These are phyloP conservation scores for Russula emetica DNA, from an alignment of 768 basidiomycete species.

Conservation along the genomic window DNA sequence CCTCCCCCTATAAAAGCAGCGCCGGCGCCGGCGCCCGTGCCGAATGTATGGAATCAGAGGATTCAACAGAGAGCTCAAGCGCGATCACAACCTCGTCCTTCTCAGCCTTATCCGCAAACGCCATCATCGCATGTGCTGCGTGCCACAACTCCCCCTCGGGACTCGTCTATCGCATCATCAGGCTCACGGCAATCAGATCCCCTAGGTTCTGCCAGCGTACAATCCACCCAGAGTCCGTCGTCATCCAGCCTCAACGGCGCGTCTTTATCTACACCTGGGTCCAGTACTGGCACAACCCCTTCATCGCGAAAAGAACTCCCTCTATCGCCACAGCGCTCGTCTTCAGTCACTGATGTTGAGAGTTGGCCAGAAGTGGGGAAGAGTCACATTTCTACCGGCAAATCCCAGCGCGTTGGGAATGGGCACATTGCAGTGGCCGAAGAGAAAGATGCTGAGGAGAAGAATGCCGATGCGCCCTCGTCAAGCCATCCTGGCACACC, in stretches of 20 bases:
- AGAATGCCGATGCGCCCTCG: conserved; percentile 27
- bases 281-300: conserved; percentile 39
- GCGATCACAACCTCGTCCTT: conserved; percentile 30
- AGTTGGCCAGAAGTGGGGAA: conserved; percentile 48
- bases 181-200: conserved; percentile 13
- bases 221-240: conserved; percentile 16
- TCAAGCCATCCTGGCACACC: conserved; percentile 34
- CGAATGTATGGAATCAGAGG: conserved; percentile 44
- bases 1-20: conserved; percentile 22
- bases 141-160: conserved; percentile 8
- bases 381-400: conserved; percentile 18
- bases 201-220: not conserved
- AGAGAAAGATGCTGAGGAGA: conserved; percentile 28
- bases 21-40: conserved; percentile 26
- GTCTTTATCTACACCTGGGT: conserved; percentile 13
- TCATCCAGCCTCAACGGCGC: conserved; percentile 12
- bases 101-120: conserved; percentile 19
- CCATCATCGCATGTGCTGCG: conserved; percentile 11
- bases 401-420: conserved; percentile 21
- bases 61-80: conserved; percentile 40
- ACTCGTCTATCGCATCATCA: not conserved
- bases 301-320: conserved; percentile 42
- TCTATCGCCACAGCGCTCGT: conserved; percentile 32
- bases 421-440: conserved; percentile 22
- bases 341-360: conserved; percentile 36